These are phyloP conservation scores for Amanita rimosa DNA, from an alignment of 768 basidiomycete species.

Conservation along the genomic window DNA sequence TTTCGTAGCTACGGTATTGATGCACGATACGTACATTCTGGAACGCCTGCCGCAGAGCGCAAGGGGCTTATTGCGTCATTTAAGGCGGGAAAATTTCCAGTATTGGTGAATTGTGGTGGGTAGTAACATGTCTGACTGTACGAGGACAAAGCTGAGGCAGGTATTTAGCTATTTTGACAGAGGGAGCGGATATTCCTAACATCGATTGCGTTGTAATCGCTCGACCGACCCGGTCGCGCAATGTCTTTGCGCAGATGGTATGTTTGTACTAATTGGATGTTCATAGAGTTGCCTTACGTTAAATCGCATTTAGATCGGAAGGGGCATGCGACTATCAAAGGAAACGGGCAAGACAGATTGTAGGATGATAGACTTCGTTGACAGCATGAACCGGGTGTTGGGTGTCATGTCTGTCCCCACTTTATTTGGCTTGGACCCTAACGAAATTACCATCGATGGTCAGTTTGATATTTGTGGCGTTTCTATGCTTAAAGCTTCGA, in stretches of 20 bases:
- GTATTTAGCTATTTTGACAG: slow-evolving; percentile 69
- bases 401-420: slow-evolving; percentile 75
- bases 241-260: slow-evolving; percentile 91
- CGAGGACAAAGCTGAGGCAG: neutral
- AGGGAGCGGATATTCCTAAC: slow-evolving; percentile 91
- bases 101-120: slow-evolving; percentile 82
- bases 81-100: slow-evolving; percentile 63
- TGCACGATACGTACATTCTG: slow-evolving; percentile 69
- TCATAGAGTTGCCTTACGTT: neutral
- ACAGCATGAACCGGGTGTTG: slow-evolving; percentile 52
- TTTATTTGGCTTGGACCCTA: slow-evolving; percentile 77
- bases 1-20: slow-evolving; percentile 75
- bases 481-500: neutral
- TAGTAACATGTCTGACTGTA: neutral
- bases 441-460: slow-evolving; percentile 54
- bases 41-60: slow-evolving; percentile 55
- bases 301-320: slow-evolving; percentile 55
- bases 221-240: slow-evolving; percentile 80
- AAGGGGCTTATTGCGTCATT: slow-evolving; percentile 56
- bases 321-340: slow-evolving; percentile 83
- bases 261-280: slow-evolving; percentile 8
- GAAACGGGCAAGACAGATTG: slow-evolving; percentile 75
- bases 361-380: slow-evolving; percentile 86
- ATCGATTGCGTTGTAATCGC: slow-evolving; percentile 88
- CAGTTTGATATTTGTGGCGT: slow-evolving; percentile 6